Percentiles rank a stretch among this genome's conserved stretches.
Conservation (phyloP, 305 asterid species). For the Caryopteris hybrid region DNA sequence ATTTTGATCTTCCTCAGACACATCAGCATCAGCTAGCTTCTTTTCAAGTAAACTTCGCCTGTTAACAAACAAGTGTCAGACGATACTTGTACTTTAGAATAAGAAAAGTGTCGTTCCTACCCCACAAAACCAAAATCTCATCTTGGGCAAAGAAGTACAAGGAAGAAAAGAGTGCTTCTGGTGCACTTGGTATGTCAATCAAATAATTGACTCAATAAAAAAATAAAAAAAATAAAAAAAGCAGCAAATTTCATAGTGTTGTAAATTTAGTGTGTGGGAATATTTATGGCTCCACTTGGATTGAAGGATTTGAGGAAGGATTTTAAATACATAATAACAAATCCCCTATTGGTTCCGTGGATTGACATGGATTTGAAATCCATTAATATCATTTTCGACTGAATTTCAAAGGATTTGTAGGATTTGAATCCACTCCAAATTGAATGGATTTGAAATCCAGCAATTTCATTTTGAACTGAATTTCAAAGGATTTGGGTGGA, state of each 20-base stretch:
- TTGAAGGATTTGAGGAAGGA: too few relatives aligned
- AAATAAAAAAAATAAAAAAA: background rate
- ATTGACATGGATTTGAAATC: too few relatives aligned
- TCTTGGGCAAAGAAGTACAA: background rate
- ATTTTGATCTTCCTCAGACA: slow-evolving; percentile 94
- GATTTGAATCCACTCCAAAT: too few relatives aligned
- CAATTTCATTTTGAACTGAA: too few relatives aligned
- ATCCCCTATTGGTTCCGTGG: too few relatives aligned
- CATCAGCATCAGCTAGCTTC: slow-evolving; percentile 98
- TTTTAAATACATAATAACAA: too few relatives aligned
- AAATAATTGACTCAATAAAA: background rate
- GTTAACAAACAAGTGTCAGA: slow-evolving; percentile 23
- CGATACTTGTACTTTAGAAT: slow-evolving; percentile 2
- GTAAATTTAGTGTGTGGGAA: background rate
- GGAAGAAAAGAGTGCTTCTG: background rate
- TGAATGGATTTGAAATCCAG: too few relatives aligned
- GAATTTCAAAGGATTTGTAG: too few relatives aligned
- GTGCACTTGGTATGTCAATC: background rate
- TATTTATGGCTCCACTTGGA: too few relatives aligned
- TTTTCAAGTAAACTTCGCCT: slow-evolving; percentile 79
- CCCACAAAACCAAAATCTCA: slow-evolving; percentile 1
- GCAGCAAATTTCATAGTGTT: background rate
- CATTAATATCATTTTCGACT: too few relatives aligned
- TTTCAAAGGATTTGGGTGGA: too few relatives aligned
- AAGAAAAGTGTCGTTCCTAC: background rate